These are phyloP conservation scores for Agaricales sp. DNA, from an alignment of 1,284 basidiomycete species.

Conservation along the genomic window DNA sequence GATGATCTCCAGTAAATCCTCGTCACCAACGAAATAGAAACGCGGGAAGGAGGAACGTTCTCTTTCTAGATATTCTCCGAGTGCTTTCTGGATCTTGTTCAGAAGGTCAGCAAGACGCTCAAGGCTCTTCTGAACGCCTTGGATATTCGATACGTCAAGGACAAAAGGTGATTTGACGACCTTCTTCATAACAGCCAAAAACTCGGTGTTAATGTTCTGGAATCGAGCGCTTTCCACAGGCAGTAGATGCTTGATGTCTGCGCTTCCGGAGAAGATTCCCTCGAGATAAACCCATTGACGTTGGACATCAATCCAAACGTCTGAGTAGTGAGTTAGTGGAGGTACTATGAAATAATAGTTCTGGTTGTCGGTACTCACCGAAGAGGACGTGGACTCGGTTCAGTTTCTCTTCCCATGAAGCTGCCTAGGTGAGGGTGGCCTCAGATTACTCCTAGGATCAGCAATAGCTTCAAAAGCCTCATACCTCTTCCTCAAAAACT, in stretches of 20 bases:
- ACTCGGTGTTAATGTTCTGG: conserved; percentile 98
- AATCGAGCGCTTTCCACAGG: conserved; percentile 97
- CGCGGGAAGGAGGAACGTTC: conserved; percentile 97
- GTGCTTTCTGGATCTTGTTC: conserved; percentile 98
- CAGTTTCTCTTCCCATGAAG: conserved; percentile 90
- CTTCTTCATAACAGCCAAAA: conserved; percentile 98
- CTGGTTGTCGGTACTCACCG: conserved; percentile 35
- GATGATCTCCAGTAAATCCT: conserved; percentile 97
- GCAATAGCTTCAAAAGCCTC: too few species aligned
- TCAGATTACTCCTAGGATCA: too few species aligned
- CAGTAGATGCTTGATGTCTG: conserved; percentile 96
- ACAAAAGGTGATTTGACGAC: conserved; percentile 99
- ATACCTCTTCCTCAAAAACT: conserved; percentile 90
- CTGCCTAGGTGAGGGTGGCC: too few species aligned
- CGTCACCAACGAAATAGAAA: conserved; percentile 99
- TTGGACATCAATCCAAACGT: conserved; percentile 99
- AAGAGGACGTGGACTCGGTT: conserved; percentile 95
- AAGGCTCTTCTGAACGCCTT: conserved; percentile 91
- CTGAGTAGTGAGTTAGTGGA: conserved; percentile 27
- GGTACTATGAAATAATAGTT: background rate
- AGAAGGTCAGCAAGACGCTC: conserved; percentile 94
- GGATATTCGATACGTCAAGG: conserved; percentile 94
- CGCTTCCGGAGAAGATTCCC: conserved; percentile 98
- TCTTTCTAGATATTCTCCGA: conserved; percentile 97
- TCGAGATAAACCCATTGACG: conserved; percentile 99